These are phyloP conservation scores for Terfezia boudieri DNA, from an alignment of 495 filamentous ascomycete species.

Conservation along the genomic window DNA sequence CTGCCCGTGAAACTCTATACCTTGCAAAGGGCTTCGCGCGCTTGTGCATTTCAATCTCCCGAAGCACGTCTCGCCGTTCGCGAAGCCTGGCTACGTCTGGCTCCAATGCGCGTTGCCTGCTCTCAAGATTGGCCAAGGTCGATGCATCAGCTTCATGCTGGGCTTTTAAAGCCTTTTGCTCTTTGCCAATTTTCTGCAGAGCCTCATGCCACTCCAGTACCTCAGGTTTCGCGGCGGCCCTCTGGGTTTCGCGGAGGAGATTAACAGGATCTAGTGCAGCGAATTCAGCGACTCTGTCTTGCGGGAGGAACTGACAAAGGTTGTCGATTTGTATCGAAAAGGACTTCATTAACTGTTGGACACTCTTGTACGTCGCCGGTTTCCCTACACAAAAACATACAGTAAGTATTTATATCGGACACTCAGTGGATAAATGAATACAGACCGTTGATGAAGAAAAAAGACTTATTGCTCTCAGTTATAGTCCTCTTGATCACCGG, in stretches of 20 bases:
- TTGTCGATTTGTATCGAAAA: constrained; percentile 92
- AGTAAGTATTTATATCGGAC: background rate
- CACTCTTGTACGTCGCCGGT: constrained; percentile 28
- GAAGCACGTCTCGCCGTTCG: constrained; percentile 45
- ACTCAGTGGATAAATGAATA: background rate
- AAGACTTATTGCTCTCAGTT: constrained; percentile 17
- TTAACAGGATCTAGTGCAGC: constrained; percentile 65
- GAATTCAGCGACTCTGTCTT: constrained; percentile 91
- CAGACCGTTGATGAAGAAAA: background rate
- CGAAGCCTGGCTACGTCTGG: constrained; percentile 66
- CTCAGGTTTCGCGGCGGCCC: constrained; percentile 58
- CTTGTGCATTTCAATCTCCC: constrained; percentile 43
- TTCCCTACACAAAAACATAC: constrained; percentile 17
- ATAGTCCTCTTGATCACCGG: constrained; percentile 53
- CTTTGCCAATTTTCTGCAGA: constrained; percentile 43
- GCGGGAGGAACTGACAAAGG: constrained; percentile 88
- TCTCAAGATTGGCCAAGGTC: constrained; percentile 39
- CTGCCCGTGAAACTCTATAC: constrained; percentile 28
- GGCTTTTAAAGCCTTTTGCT: constrained; percentile 42
- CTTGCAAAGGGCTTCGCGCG: constrained; percentile 38
- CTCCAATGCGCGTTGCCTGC: constrained; percentile 52
- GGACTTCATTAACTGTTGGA: constrained; percentile 39
- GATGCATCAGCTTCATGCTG: constrained; percentile 37
- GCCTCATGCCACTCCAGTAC: constrained; percentile 60
- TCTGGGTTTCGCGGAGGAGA: constrained; percentile 62